Conservation (phyloP, 2,329 filamentous ascomycete genomes). For the Acephala macrosclerotiorum region DNA sequence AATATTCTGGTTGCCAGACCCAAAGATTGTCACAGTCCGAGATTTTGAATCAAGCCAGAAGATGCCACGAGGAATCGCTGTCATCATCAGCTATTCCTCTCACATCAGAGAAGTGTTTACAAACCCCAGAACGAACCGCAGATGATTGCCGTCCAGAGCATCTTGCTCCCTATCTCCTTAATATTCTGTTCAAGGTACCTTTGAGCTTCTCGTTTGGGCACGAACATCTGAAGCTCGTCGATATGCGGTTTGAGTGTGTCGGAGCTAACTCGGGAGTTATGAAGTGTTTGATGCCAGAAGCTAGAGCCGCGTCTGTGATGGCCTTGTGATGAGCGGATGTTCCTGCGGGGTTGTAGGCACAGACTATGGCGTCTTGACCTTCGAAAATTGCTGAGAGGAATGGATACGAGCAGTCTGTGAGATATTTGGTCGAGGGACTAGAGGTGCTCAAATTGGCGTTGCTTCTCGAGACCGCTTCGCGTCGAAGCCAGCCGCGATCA, state of each 20-base stretch:
- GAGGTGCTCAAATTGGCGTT: too few species aligned
- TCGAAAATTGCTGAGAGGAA: background rate
- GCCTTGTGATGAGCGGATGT: background rate
- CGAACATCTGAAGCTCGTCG: background rate
- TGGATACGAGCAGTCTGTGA: too few species aligned
- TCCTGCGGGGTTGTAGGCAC: background rate
- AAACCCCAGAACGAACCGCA: background rate
- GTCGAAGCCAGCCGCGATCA: conserved; percentile 14
- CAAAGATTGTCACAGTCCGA: conserved; percentile 5
- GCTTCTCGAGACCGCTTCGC: conserved; percentile 11
- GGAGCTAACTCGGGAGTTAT: background rate
- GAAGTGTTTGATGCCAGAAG: background rate
- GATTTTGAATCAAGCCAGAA: conserved; percentile 2
- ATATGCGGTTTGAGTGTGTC: background rate
- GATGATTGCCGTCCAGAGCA: background rate
- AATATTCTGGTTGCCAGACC: conserved; percentile 1
- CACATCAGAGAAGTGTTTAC: too few species aligned
- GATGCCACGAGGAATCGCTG: background rate
- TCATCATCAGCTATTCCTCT: too few species aligned
- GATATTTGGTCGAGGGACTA: too few species aligned
- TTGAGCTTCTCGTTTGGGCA: background rate
- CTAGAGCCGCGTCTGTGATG: background rate
- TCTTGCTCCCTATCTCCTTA: background rate
- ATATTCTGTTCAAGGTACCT: background rate
- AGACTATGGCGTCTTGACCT: background rate